Conservation (phyloP, 208 protist species). For the Entamoeba histolytica region DNA sequence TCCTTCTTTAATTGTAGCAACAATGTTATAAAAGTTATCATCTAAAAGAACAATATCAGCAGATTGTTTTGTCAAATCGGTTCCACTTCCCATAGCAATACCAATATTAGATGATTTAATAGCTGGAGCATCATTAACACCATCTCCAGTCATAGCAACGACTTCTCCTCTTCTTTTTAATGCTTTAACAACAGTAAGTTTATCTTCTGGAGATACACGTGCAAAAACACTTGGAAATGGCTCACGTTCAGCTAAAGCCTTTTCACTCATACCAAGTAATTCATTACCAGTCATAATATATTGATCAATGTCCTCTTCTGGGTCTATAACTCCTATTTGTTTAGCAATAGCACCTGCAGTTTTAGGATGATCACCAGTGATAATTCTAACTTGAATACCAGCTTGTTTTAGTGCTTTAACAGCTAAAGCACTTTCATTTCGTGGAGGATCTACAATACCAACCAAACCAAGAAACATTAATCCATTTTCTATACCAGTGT, state of each 20-base stretch:
- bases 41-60: slow-evolving; percentile 19
- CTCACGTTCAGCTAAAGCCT: background rate
- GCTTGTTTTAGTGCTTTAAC: slow-evolving; percentile 47
- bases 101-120: slow-evolving; percentile 77
- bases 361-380: slow-evolving; percentile 64
- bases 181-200: slow-evolving; percentile 13
- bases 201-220: slow-evolving; percentile 29
- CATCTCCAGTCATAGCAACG: slow-evolving; percentile 28
- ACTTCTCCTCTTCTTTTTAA: slow-evolving; percentile 3
- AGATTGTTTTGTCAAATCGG: slow-evolving; percentile 13
- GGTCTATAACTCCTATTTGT: slow-evolving; percentile 42
- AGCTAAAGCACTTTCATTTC: slow-evolving; percentile 42
- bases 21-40: slow-evolving; percentile 20
- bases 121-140: slow-evolving; percentile 77
- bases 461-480: slow-evolving; percentile 53
- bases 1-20: slow-evolving; percentile 15
- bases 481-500: background rate
- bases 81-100: slow-evolving; percentile 34
- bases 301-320: background rate
- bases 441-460: slow-evolving; percentile 58
- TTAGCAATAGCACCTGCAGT: slow-evolving; percentile 60
- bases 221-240: slow-evolving; percentile 32
- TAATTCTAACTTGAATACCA: slow-evolving; percentile 65
- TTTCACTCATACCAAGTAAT: background rate
- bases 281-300: background rate